phyloP scores from a whole-genome alignment of 2,329 filamentous ascomycete genomes.

The Coniochaeta hoffmannii region DNA sequence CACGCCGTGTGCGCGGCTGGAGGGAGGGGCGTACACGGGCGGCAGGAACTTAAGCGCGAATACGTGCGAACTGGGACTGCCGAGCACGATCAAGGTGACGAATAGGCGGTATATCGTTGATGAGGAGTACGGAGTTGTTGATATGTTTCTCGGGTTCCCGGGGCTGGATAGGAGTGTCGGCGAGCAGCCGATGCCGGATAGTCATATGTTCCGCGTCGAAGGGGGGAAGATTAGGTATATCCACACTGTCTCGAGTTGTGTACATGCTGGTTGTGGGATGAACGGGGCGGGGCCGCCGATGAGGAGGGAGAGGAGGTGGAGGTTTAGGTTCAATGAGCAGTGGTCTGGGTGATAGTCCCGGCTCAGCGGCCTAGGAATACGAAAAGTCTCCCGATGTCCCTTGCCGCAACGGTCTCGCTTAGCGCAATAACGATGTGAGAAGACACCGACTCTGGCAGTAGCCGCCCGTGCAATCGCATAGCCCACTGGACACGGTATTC shows the following conservation, averaged over 20 bases:
- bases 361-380: too few species aligned
- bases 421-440: too few species aligned
- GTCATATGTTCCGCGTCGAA: constrained; percentile 21
- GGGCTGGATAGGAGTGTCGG: constrained; percentile 11
- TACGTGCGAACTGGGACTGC: constrained; percentile 19
- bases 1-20: constrained; percentile 17
- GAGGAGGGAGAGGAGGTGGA: not conserved
- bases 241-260: constrained; percentile 14
- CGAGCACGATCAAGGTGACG: constrained; percentile 14
- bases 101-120: constrained; percentile 22
- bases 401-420: too few species aligned
- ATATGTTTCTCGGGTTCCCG: constrained; percentile 18
- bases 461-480: too few species aligned
- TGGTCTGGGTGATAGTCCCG: too few species aligned
- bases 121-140: constrained; percentile 19
- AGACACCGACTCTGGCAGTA: too few species aligned
- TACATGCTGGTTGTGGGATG: constrained; percentile 15
- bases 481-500: too few species aligned
- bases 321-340: too few species aligned
- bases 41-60: constrained; percentile 5
- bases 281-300: not conserved
- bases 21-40: constrained; percentile 19
- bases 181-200: constrained; percentile 15
- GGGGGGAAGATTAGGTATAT: constrained; percentile 19
- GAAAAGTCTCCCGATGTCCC: too few species aligned